Conservation (phyloP, 2,329 filamentous ascomycete genomes). For the Colletotrichum orchidophilum region DNA sequence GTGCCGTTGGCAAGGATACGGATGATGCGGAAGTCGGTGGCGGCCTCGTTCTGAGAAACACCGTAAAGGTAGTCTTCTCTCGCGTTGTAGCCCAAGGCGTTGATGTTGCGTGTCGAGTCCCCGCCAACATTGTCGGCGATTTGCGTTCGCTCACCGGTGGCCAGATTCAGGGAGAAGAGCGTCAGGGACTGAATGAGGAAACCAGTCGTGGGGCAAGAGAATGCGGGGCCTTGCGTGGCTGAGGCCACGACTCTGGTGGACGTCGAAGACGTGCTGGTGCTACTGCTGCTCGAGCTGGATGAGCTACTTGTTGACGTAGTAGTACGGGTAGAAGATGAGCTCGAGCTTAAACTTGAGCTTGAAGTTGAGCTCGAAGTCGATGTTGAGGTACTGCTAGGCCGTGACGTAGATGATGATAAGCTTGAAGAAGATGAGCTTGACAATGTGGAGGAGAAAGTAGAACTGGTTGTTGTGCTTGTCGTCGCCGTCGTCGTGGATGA, state of each 20-base stretch:
- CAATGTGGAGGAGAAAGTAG: not conserved
- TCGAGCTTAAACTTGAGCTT: not conserved
- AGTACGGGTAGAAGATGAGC: not conserved
- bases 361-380: not conserved
- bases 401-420: not conserved
- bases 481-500: not conserved
- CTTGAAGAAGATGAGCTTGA: not conserved
- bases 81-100: slow-evolving; percentile 39
- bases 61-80: slow-evolving; percentile 39
- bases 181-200: slow-evolving; percentile 33
- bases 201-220: slow-evolving; percentile 23
- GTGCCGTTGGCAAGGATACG: slow-evolving; percentile 37
- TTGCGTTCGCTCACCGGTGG: not conserved
- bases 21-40: slow-evolving; percentile 23
- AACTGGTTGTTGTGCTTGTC: not conserved
- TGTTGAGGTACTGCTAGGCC: not conserved
- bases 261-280: not conserved
- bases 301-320: not conserved
- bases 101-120: slow-evolving; percentile 27
- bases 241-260: slow-evolving; percentile 7
- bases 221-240: slow-evolving; percentile 16
- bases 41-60: not conserved
- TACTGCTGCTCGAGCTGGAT: not conserved
- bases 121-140: slow-evolving; percentile 17
- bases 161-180: slow-evolving; percentile 34